These are phyloP conservation scores for Hanseniaspora lachancei DNA, from an alignment of 805 yeast genomes.

Conservation along the genomic window DNA sequence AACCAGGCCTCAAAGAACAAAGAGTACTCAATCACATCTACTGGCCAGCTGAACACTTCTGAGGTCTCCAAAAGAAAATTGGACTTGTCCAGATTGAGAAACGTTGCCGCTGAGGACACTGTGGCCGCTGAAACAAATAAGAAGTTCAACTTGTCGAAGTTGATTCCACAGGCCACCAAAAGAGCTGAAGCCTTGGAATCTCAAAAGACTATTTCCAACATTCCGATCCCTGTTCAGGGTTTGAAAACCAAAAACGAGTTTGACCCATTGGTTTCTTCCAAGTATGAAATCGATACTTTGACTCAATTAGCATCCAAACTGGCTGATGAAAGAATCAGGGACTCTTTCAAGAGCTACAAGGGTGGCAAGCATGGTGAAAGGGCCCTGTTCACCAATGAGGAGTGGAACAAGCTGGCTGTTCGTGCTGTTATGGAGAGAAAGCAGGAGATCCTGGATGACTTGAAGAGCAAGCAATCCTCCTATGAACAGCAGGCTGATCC, in stretches of 20 bases:
- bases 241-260: constrained; percentile 40
- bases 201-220: background rate
- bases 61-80: background rate
- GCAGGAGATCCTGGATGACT: constrained; percentile 17
- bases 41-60: background rate
- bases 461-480: constrained; percentile 33
- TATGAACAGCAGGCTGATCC: constrained; percentile 62
- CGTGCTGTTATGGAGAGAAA: constrained; percentile 34
- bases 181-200: constrained; percentile 3
- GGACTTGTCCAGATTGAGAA: constrained; percentile 7
- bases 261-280: constrained; percentile 24
- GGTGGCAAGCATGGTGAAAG: constrained; percentile 71
- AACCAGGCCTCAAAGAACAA: constrained; percentile 7
- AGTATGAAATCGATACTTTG: constrained; percentile 52
- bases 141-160: constrained; percentile 8
- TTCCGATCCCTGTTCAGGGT: constrained; percentile 4
- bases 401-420: constrained; percentile 19
- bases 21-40: background rate
- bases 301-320: constrained; percentile 57
- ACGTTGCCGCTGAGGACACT: constrained; percentile 3
- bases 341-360: constrained; percentile 27
- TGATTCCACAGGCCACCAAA: constrained; percentile 8
- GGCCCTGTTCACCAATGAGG: constrained; percentile 32
- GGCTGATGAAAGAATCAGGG: constrained; percentile 39
- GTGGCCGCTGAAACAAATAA: background rate